phyloP scores from a whole-genome alignment of 108 stramenopile genomes.

The Nannochloropsis oceanica region DNA sequence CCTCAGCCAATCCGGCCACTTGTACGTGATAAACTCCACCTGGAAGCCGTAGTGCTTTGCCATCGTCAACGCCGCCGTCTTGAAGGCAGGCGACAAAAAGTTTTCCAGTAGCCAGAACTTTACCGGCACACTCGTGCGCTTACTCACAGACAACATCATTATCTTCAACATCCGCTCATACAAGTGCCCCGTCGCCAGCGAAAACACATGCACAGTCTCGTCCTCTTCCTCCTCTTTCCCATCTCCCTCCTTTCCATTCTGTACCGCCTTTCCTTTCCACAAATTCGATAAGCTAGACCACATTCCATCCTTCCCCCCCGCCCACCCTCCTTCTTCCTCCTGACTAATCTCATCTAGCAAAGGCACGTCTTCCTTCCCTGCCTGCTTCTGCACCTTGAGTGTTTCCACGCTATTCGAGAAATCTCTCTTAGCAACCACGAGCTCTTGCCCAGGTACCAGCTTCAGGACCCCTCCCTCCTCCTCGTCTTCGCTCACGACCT shows the following conservation, averaged over 20 bases:
- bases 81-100: constrained; percentile 74
- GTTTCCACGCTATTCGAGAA: constrained; percentile 6
- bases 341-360: constrained; percentile 20
- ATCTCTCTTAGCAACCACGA: neutral
- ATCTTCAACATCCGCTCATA: constrained; percentile 91
- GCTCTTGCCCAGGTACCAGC: constrained; percentile 46
- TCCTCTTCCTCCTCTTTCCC: constrained; percentile 22
- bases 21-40: constrained; percentile 62
- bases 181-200: constrained; percentile 85
- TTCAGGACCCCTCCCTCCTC: constrained; percentile 37
- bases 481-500: constrained; percentile 60
- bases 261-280: neutral
- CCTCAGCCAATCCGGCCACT: constrained; percentile 98
- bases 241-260: neutral
- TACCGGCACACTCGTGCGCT: constrained; percentile 73
- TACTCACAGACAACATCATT: constrained; percentile 97
- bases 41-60: constrained; percentile 61
- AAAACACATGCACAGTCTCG: constrained; percentile 89
- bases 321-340: neutral
- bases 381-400: constrained; percentile 28
- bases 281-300: constrained; percentile 14
- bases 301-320: constrained; percentile 15
- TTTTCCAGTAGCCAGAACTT: constrained; percentile 99
- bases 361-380: constrained; percentile 24
- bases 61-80: constrained; percentile 59